A percentile compares a stretch with the other conserved stretches of the same genome.
phyloP scores from a whole-genome alignment of 805 yeast species.

The Ogataea nonfermentans region DNA sequence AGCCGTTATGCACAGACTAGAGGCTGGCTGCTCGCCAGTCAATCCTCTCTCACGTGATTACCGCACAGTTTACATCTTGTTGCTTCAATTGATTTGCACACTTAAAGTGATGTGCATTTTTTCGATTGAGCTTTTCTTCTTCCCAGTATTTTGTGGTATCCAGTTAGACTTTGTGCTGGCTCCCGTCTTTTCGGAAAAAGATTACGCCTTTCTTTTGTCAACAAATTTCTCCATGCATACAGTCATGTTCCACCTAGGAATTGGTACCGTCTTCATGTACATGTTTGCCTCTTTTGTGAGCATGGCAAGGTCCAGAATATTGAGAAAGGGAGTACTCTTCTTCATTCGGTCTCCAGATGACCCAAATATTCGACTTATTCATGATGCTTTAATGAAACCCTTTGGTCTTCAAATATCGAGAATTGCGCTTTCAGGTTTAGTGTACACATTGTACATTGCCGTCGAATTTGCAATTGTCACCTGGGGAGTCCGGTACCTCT shows the following conservation, averaged over 20 bases:
- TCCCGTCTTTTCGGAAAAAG: conserved; percentile 44
- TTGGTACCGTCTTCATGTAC: conserved; percentile 81
- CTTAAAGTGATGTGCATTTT: conserved; percentile 74
- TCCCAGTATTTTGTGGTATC: conserved; percentile 85
- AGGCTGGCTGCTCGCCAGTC: conserved; percentile 31
- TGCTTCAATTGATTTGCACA: conserved; percentile 59
- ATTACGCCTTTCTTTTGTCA: conserved; percentile 10
- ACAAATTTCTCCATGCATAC: conserved; percentile 1
- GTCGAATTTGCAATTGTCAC: conserved; percentile 72
- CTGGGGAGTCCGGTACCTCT: conserved; percentile 41
- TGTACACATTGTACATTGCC: conserved; percentile 70
- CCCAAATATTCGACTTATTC: conserved; percentile 80
- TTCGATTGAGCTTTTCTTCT: conserved; percentile 74
- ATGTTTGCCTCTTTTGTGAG: conserved; percentile 83
- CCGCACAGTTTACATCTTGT: conserved; percentile 48
- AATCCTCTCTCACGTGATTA: conserved; percentile 50
- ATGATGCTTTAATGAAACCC: conserved; percentile 82
- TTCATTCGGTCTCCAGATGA: conserved; percentile 95
- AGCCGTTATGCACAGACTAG: conserved; percentile 25
- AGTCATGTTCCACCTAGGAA: conserved; percentile 47
- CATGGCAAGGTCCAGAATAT: conserved; percentile 67
- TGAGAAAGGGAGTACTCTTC: conserved; percentile 86
- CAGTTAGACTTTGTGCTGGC: conserved; percentile 66
- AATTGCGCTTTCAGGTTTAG: conserved; percentile 67
- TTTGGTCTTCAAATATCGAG: conserved; percentile 69